Conservation (phyloP, 495 filamentous ascomycete genomes). For the Annulohypoxylon stygium region DNA sequence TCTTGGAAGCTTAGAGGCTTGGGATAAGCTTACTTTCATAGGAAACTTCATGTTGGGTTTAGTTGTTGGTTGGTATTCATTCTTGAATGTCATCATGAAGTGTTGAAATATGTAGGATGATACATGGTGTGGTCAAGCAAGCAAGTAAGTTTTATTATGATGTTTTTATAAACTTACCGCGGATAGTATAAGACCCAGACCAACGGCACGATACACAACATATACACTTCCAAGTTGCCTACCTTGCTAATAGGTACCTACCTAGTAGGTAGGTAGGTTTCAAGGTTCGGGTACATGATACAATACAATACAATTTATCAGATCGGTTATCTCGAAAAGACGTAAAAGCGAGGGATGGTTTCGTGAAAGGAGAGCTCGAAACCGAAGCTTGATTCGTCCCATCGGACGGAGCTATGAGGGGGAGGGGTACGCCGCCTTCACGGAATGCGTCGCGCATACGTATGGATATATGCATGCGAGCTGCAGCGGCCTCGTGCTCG, state of each 20-base stretch:
- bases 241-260: not conserved
- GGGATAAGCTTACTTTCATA: not conserved
- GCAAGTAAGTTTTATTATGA: not conserved
- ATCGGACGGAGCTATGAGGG: not conserved
- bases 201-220: not conserved
- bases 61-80: not conserved
- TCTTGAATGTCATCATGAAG: not conserved
- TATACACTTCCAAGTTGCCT: not conserved
- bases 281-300: too few relatives aligned
- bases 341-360: slow-evolving; percentile 27
- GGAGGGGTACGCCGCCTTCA: slow-evolving; percentile 20
- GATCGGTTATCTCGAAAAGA: slow-evolving; percentile 33
- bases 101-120: not conserved
- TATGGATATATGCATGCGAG: slow-evolving; percentile 40
- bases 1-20: too few relatives aligned
- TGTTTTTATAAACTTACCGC: not conserved
- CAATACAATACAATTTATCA: not conserved
- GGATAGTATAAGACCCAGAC: not conserved
- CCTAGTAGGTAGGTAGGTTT: too few relatives aligned
- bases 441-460: slow-evolving; percentile 16
- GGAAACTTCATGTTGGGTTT: not conserved
- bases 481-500: slow-evolving; percentile 47
- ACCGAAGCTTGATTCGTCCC: slow-evolving; percentile 17
- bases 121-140: not conserved
- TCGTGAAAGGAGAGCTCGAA: slow-evolving; percentile 8